Percentiles rank a stretch among this genome's conserved stretches.
Evolutionary conservation across 2,329 filamentous ascomycete genomes (phyloP).

Genomic region (Botrytis squamosa): DNA sequence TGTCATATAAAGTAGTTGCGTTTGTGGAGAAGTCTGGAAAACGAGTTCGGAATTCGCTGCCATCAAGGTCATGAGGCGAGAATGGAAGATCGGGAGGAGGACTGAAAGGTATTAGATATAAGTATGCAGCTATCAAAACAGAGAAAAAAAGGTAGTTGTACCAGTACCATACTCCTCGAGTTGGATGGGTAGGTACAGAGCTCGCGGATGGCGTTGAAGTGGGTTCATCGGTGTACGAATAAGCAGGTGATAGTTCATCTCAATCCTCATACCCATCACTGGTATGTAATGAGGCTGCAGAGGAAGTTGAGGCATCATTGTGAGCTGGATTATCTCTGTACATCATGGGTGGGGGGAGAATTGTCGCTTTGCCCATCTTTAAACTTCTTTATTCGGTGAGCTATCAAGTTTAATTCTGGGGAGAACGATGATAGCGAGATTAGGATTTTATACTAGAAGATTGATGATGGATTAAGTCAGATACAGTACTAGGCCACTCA

Average conservation of each 20-base stretch:
- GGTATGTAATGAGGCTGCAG: too few species aligned
- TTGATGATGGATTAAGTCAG: background rate
- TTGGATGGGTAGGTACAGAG: background rate
- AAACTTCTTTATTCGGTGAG: background rate
- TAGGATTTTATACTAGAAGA: background rate
- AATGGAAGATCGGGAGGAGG: constrained; percentile 29
- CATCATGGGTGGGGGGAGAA: constrained; percentile 11
- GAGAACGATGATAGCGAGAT: too few species aligned
- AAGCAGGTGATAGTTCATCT: constrained; percentile 27
- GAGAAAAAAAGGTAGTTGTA: background rate
- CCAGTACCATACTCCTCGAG: background rate
- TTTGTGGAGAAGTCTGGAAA: constrained; percentile 33
- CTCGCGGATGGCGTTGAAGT: background rate
- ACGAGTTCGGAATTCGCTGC: constrained; percentile 31
- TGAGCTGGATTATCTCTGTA: constrained; percentile 30
- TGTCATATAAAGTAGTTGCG: constrained; percentile 25
- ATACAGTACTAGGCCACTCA: too few species aligned
- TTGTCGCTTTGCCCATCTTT: constrained; percentile 5
- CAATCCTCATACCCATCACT: constrained; percentile 24
- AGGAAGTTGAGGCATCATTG: constrained; percentile 32
- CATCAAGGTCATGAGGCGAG: constrained; percentile 28
- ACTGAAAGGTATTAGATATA: constrained; percentile 19
- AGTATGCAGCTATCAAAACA: background rate
- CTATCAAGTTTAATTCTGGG: background rate
- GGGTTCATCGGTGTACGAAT: constrained; percentile 22